phyloP scores from a whole-genome alignment of 306 rosid genomes.

The Myrica gale region DNA sequence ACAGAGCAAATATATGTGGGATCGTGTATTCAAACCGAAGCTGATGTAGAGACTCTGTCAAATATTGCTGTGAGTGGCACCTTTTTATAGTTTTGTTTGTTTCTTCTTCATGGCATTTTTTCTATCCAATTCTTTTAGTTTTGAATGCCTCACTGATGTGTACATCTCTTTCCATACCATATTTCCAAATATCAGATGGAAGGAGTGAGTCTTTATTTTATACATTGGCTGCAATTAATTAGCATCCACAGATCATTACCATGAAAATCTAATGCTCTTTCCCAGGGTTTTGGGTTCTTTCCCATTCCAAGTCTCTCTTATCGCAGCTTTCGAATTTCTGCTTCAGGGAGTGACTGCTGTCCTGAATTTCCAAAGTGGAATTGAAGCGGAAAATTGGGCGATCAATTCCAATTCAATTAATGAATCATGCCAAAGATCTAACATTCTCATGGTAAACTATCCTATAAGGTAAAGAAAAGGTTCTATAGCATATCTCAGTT shows the following conservation, averaged over 20 bases:
- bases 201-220: not conserved
- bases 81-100: constrained; percentile 11
- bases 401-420: constrained; percentile 63
- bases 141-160: not conserved
- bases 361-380: constrained; percentile 81
- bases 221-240: not conserved
- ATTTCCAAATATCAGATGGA: not conserved
- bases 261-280: not conserved
- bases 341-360: constrained; percentile 87
- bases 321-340: constrained; percentile 33
- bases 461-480: constrained; percentile 68
- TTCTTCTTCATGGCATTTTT: not conserved
- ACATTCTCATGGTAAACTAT: constrained; percentile 83
- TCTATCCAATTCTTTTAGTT: not conserved
- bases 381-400: constrained; percentile 97
- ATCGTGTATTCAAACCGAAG: constrained; percentile 85
- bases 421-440: constrained; percentile 66
- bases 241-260: not conserved
- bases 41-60: constrained; percentile 71
- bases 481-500: constrained; percentile 7
- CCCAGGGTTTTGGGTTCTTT: constrained; percentile 1
- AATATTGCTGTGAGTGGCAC: constrained; percentile 48
- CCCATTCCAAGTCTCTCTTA: constrained; percentile 19
- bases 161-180: not conserved
- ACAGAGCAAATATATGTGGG: constrained; percentile 91